Evolutionary conservation across 805 yeast genomes (phyloP).

Genomic region (Scheffersomyces stipitis): DNA sequence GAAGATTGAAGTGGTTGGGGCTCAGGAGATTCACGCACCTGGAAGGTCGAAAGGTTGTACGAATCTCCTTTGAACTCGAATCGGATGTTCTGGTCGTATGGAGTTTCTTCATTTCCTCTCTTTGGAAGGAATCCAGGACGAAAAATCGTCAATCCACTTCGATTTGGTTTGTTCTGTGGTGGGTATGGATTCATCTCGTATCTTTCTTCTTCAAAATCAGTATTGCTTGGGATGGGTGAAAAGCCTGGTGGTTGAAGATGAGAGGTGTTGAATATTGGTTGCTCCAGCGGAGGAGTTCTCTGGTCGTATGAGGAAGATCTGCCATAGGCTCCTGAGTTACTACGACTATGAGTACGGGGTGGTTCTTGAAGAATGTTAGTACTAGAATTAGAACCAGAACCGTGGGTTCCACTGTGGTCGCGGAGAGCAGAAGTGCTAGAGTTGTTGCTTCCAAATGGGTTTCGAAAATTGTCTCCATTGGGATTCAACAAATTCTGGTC

Average conservation of each 20-base stretch:
- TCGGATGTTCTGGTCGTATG: neutral
- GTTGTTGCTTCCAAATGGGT: neutral
- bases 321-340: neutral
- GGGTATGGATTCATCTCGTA: neutral
- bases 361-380: neutral
- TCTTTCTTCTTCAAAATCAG: neutral
- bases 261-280: neutral
- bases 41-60: neutral
- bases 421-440: neutral
- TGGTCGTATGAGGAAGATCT: neutral
- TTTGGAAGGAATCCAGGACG: neutral
- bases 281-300: neutral
- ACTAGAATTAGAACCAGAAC: no score
- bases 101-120: neutral
- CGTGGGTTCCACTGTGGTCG: neutral
- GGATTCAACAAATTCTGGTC: no score
- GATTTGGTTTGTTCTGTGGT: neutral
- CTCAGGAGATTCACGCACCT: neutral
- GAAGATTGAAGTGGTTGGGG: neutral
- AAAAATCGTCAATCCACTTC: neutral
- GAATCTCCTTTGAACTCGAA: neutral
- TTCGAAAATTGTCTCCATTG: neutral
- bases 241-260: neutral
- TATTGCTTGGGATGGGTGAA: neutral
- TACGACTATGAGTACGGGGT: neutral